Conservation (phyloP, 1,284 basidiomycete species). For the Fomes fomentarius region DNA sequence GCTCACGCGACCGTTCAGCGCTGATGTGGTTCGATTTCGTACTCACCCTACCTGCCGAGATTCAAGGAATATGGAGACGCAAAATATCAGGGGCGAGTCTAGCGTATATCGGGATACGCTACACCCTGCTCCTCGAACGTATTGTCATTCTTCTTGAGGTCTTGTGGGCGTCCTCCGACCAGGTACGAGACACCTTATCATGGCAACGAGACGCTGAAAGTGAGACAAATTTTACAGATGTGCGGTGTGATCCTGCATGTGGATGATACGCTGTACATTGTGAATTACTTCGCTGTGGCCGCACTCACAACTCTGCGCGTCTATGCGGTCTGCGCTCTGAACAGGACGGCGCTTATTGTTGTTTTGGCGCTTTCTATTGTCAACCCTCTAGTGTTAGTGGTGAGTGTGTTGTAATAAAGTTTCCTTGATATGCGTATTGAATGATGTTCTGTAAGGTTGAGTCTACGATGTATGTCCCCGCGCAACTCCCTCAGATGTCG, state of each 20-base stretch:
- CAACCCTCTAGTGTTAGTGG: not conserved
- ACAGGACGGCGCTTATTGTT: not conserved
- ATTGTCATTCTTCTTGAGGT: not conserved
- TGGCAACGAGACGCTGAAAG: too few relatives aligned
- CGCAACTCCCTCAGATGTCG: not conserved
- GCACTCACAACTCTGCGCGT: not conserved
- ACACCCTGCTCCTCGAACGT: not conserved
- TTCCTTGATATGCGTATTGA: not conserved
- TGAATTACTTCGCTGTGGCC: slow-evolving; percentile 2
- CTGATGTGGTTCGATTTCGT: slow-evolving; percentile 7
- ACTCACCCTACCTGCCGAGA: slow-evolving; percentile 6
- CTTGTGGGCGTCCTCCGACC: not conserved
- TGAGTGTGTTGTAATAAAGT: not conserved
- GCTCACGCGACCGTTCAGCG: not conserved
- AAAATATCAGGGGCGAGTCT: slow-evolving; percentile 8
- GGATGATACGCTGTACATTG: not conserved
- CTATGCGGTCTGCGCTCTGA: not conserved
- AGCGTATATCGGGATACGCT: slow-evolving; percentile 14
- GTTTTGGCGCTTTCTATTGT: slow-evolving; percentile 1
- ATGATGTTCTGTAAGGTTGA: too few relatives aligned
- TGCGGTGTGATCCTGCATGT: not conserved
- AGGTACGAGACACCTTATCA: not conserved
- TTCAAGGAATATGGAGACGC: slow-evolving; percentile 8
- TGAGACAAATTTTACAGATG: not conserved
- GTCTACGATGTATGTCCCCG: not conserved